phyloP scores from a whole-genome alignment of 495 filamentous ascomycete genomes.

The Acidiella bohemica region DNA sequence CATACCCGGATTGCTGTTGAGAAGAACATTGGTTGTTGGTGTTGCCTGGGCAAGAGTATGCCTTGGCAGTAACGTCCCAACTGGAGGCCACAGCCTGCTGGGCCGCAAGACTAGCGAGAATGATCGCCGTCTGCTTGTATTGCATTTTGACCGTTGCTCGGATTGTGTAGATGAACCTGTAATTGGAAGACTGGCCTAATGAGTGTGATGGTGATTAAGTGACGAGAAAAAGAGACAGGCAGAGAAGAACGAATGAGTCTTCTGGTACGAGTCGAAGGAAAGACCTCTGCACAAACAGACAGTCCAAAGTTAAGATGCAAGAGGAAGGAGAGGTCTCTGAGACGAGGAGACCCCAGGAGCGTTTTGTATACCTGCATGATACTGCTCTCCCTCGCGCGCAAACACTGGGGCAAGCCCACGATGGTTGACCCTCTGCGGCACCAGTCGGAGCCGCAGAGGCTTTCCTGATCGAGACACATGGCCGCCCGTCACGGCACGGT shows the following conservation, averaged over 20 bases:
- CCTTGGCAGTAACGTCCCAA: conserved; percentile 44
- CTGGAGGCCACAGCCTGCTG: conserved; percentile 45
- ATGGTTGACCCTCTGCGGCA: too few relatives aligned
- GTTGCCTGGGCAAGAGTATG: conserved; percentile 55
- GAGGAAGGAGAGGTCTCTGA: neutral
- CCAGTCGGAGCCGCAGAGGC: too few relatives aligned
- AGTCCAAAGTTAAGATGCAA: conserved; percentile 1
- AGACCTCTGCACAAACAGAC: conserved; percentile 7
- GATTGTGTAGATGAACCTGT: neutral
- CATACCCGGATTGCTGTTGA: conserved; percentile 52
- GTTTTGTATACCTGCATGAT: neutral
- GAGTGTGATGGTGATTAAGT: conserved; percentile 16
- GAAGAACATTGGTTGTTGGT: conserved; percentile 63
- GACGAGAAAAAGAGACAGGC: conserved; percentile 6
- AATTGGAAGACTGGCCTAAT: conserved; percentile 1
- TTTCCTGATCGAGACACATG: too few relatives aligned
- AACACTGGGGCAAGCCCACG: too few relatives aligned
- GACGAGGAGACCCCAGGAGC: neutral
- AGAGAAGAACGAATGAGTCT: conserved; percentile 22
- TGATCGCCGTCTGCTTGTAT: conserved; percentile 24
- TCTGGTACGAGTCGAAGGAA: conserved; percentile 1
- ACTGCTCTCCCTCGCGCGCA: too few relatives aligned
- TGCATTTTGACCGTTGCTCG: conserved; percentile 32
- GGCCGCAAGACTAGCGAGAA: conserved; percentile 44
- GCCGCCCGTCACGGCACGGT: too few relatives aligned